Percentiles rank a stretch among this genome's conserved stretches.
These are phyloP conservation scores for Tolypocladium pustulatum DNA, from an alignment of 2,329 filamentous ascomycete genomes.

Conservation along the genomic window DNA sequence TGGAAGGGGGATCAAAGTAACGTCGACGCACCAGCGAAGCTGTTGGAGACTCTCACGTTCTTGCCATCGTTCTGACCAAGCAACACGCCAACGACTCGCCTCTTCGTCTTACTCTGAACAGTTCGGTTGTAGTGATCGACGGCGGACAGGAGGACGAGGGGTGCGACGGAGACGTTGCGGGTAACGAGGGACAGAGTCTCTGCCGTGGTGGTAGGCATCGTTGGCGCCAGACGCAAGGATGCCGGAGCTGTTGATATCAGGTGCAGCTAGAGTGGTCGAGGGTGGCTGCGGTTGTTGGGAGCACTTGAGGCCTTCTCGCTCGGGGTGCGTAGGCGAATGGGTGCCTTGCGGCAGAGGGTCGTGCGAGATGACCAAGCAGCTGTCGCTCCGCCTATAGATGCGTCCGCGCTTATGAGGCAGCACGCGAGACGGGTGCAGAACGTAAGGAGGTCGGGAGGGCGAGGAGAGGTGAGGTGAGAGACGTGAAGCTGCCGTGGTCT, in stretches of 20 bases:
- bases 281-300: neutral
- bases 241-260: neutral
- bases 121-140: constrained; percentile 98
- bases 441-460: neutral
- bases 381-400: neutral
- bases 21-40: constrained; percentile 69
- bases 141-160: constrained; percentile 91
- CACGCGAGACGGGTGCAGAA: neutral
- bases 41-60: constrained; percentile 95
- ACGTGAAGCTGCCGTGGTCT: neutral
- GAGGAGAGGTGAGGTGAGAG: neutral
- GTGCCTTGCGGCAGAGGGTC: neutral
- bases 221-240: neutral
- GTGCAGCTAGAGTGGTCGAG: neutral
- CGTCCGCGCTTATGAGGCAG: neutral
- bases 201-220: constrained; percentile 91
- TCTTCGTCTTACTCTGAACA: constrained; percentile 72
- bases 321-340: neutral
- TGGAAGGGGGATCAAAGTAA: neutral
- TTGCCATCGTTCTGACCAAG: constrained; percentile 94
- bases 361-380: neutral
- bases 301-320: neutral
- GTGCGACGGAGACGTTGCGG: constrained; percentile 91
- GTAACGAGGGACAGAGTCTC: constrained; percentile 93
- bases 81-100: constrained; percentile 87